A percentile compares a stretch with the other conserved stretches of the same genome.
Evolutionary conservation across 78 protist species (phyloP).

Genomic region (Dictyostelium citrinum): DNA sequence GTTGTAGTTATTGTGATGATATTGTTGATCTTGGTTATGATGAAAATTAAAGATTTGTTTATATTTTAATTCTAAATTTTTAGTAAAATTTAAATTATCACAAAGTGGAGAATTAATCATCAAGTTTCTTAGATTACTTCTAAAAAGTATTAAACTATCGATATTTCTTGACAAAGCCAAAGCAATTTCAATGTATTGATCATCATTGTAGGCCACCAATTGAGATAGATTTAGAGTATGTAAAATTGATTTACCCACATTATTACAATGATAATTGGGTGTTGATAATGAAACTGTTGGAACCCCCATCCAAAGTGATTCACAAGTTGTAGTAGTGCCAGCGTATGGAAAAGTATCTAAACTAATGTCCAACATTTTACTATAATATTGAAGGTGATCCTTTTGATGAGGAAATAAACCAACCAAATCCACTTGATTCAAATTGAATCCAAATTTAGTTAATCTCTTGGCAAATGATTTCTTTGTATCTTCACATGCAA

Average conservation of each 20-base stretch:
- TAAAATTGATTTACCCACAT: conserved; percentile 79
- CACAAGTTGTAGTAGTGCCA: conserved; percentile 82
- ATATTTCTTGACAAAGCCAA: conserved; percentile 47
- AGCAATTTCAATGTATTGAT: conserved; percentile 79
- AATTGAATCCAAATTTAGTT: conserved; percentile 26
- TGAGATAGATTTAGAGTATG: conserved; percentile 23
- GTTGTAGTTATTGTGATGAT: too few relatives aligned
- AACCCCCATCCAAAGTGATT: conserved; percentile 84
- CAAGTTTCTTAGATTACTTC: conserved; percentile 2
- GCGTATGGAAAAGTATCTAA: conserved; percentile 84
- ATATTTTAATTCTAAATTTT: conserved; percentile 23
- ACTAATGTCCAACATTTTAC: conserved; percentile 72
- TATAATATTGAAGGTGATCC: conserved; percentile 65
- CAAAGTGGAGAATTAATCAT: conserved; percentile 27
- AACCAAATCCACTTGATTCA: conserved; percentile 22
- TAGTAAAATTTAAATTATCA: conserved; percentile 25
- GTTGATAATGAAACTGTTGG: conserved; percentile 67
- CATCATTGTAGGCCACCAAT: conserved; percentile 25
- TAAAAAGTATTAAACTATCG: background rate
- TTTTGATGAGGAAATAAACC: conserved; percentile 26
- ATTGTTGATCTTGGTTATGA: too few relatives aligned
- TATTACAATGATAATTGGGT: conserved; percentile 46
- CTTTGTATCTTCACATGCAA: conserved; percentile 38
- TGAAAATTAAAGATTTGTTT: background rate
- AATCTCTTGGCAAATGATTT: background rate